Evolutionary conservation across 176 grass and related monocot species (phyloP).

Genomic region (Musa troglodytarum): DNA sequence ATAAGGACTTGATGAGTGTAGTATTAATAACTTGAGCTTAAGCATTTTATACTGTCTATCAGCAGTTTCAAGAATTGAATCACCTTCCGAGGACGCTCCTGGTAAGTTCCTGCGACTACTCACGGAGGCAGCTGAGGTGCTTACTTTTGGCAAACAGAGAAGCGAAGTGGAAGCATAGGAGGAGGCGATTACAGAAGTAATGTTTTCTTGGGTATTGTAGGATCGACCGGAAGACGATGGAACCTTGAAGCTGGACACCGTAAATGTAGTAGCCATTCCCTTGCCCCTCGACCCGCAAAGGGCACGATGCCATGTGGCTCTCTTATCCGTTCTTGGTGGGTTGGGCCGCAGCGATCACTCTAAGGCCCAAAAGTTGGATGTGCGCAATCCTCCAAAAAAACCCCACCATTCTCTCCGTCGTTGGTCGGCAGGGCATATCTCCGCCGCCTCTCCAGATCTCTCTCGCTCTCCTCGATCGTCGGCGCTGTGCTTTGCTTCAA

Average conservation of each 20-base stretch:
- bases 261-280: not conserved
- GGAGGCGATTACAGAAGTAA: not conserved
- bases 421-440: too few species aligned
- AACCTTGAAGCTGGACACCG: not conserved
- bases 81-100: slow-evolving; percentile 32
- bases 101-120: slow-evolving; percentile 8
- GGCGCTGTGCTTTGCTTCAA: not conserved
- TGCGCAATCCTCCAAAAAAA: too few species aligned
- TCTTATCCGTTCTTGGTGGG: not conserved
- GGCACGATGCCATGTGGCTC: too few species aligned
- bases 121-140: not conserved
- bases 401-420: too few species aligned
- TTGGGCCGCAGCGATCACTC: not conserved
- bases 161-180: not conserved
- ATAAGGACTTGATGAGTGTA: too few species aligned
- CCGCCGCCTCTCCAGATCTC: too few species aligned
- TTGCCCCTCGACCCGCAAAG: not conserved
- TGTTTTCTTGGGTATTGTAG: not conserved
- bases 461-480: not conserved
- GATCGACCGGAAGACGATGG: not conserved
- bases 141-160: not conserved
- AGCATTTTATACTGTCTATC: too few species aligned
- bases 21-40: too few species aligned
- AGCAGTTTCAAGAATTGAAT: not conserved
- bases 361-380: not conserved